phyloP scores from a whole-genome alignment of 768 basidiomycete species.

The Tricholomella constricta region DNA sequence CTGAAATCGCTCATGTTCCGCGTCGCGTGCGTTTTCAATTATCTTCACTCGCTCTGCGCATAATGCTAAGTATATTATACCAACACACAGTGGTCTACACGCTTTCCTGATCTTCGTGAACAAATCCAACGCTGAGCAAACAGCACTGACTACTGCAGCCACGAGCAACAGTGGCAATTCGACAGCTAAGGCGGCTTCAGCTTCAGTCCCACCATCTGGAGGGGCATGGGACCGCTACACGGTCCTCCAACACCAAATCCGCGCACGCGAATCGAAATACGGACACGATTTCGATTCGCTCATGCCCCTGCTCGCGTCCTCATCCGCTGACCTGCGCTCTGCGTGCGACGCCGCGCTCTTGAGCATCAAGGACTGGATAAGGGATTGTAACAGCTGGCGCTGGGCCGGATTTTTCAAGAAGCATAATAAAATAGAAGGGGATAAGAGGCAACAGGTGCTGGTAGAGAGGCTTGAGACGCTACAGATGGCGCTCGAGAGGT shows the following conservation, averaged over 20 bases:
- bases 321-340: slow-evolving; percentile 36
- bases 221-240: slow-evolving; percentile 30
- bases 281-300: slow-evolving; percentile 45
- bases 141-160: slow-evolving; percentile 14
- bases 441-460: slow-evolving; percentile 29
- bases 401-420: slow-evolving; percentile 33
- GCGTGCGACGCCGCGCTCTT: slow-evolving; percentile 30
- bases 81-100: slow-evolving; percentile 32
- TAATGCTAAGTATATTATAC: neutral
- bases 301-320: slow-evolving; percentile 40
- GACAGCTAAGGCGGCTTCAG: neutral
- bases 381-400: slow-evolving; percentile 36
- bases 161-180: too few species aligned
- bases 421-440: slow-evolving; percentile 20
- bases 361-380: slow-evolving; percentile 34
- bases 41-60: neutral
- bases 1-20: slow-evolving; percentile 40
- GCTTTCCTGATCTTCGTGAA: slow-evolving; percentile 42
- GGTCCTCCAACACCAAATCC: slow-evolving; percentile 27
- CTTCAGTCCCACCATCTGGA: too few species aligned
- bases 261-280: slow-evolving; percentile 37
- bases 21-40: slow-evolving; percentile 31
- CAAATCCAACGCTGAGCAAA: slow-evolving; percentile 28
- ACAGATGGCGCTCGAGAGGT: slow-evolving; percentile 30
- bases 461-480: slow-evolving; percentile 26